phyloP scores from a whole-genome alignment of 2,329 filamentous ascomycete species.

The Claviceps paspali region DNA sequence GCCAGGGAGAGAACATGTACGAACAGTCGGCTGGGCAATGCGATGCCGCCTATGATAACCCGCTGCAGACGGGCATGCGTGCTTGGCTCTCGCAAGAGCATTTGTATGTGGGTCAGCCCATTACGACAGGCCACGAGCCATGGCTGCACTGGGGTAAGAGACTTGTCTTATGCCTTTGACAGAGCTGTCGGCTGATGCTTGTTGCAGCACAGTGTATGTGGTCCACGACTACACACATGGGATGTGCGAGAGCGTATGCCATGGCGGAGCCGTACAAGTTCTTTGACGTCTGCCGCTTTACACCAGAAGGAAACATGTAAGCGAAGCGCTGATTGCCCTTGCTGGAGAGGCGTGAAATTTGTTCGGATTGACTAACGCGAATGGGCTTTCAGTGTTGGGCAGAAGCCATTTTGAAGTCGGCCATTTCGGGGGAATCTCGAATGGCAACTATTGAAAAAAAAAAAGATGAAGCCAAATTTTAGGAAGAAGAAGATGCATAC shows the following conservation, averaged over 20 bases:
- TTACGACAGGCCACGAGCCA: conserved; percentile 17
- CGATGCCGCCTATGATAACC: conserved; percentile 14
- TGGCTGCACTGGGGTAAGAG: conserved; percentile 23
- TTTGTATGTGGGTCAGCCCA: conserved; percentile 16
- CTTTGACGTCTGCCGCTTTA: conserved; percentile 20
- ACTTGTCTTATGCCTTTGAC: background rate
- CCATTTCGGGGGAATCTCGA: no score
- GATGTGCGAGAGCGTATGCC: conserved; percentile 18
- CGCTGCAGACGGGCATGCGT: conserved; percentile 15
- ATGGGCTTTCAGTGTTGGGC: conserved; percentile 12
- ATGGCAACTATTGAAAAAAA: no score
- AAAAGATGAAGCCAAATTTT: no score
- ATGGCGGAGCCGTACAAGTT: conserved; percentile 18
- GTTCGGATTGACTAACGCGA: background rate
- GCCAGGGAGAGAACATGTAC: conserved; percentile 21
- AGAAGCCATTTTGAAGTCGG: conserved; percentile 11
- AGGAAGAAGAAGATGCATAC: background rate
- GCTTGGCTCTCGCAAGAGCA: conserved; percentile 18
- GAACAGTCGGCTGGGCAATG: conserved; percentile 16
- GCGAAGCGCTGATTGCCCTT: no score
- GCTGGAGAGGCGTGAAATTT: no score
- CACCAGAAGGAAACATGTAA: conserved; percentile 21
- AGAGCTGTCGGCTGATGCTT: background rate
- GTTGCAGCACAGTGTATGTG: conserved; percentile 21
- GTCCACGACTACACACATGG: conserved; percentile 18